Evolutionary conservation across 2,329 filamentous ascomycete genomes (phyloP).

Genomic region (Xylaria sp.): DNA sequence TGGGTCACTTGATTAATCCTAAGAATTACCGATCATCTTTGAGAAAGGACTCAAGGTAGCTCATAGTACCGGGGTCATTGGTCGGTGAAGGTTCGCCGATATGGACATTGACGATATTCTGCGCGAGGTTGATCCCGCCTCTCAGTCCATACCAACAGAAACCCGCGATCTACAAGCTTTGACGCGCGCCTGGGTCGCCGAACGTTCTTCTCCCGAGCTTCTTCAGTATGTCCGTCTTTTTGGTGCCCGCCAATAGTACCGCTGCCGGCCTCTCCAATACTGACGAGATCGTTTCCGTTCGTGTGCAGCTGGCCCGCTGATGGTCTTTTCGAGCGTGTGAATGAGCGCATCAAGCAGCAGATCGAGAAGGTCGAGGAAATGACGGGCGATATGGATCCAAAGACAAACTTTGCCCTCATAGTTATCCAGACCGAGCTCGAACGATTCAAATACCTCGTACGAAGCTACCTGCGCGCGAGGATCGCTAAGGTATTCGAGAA

Average conservation of each 20-base stretch:
- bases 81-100: constrained; percentile 10
- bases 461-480: constrained; percentile 84
- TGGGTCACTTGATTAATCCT: neutral
- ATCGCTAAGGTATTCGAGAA: constrained; percentile 77
- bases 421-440: constrained; percentile 97
- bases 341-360: constrained; percentile 75
- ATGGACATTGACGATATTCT: constrained; percentile 88
- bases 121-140: constrained; percentile 73
- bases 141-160: constrained; percentile 65
- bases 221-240: constrained; percentile 68
- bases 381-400: constrained; percentile 87
- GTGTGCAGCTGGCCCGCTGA: constrained; percentile 70
- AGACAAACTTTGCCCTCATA: constrained; percentile 91
- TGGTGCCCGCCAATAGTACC: neutral
- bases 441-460: constrained; percentile 89
- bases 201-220: constrained; percentile 90
- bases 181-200: constrained; percentile 92
- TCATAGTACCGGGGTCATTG: neutral
- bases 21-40: neutral
- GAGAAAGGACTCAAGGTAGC: neutral
- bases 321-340: constrained; percentile 83
- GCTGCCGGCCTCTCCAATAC: neutral
- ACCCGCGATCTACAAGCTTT: constrained; percentile 85
- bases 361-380: constrained; percentile 79
- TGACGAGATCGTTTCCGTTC: constrained; percentile 26